Evolutionary conservation across 495 filamentous ascomycete genomes (phyloP), one percentile per base, ranked within the genome.

Genomic region (Astrocystis sublimbata): DNA sequence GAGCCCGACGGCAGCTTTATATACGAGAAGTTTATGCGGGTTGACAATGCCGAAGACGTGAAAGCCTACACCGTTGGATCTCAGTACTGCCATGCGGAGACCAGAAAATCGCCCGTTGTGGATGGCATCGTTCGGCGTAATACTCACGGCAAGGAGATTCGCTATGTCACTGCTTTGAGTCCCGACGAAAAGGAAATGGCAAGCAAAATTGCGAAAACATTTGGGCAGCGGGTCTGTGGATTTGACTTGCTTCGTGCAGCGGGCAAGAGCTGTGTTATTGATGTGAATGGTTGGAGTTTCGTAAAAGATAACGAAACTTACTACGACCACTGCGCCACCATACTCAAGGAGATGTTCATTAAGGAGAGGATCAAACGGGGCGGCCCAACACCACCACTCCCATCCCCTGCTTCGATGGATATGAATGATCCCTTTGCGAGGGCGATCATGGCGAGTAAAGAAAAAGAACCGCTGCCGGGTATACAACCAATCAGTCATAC

Each of bases 231-330:
- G 40, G 92, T 99, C 13, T 99, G 94, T 72, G 94, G 94, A 4
- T 99, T 99, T 71, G 94, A 99, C 72, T 83, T 99, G 68, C 83
- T 99, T 55, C 88, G 94, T 17, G 89, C 91, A 2, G 87, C 84
- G 26, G 90, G 91, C 15, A 92, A 88, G 75, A 98, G 93, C 73
- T 98, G 91, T 75, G 94, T 99, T 13, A 98, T 99, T 63, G 94
- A 99, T 70, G 96, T 99, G 62, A 99, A 99, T 73, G 94, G 94
- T 17, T 99, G 94, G 94, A 97, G 93, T 69, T 99, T 99, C 70
- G 94, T 99, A 70, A 99, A 99, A 75, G 94, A 99, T 75, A 99
- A 99, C 70, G 92, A 97, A 46, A 92, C 96, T 47, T 99, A 99
- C 68, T 99, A 99, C 68, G 91, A 98, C 68, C 90, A 90, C 68